Evolutionary conservation across 2,329 filamentous ascomycete species (phyloP).

Genomic region (Nothophaeocryptopus gaeumannii): DNA sequence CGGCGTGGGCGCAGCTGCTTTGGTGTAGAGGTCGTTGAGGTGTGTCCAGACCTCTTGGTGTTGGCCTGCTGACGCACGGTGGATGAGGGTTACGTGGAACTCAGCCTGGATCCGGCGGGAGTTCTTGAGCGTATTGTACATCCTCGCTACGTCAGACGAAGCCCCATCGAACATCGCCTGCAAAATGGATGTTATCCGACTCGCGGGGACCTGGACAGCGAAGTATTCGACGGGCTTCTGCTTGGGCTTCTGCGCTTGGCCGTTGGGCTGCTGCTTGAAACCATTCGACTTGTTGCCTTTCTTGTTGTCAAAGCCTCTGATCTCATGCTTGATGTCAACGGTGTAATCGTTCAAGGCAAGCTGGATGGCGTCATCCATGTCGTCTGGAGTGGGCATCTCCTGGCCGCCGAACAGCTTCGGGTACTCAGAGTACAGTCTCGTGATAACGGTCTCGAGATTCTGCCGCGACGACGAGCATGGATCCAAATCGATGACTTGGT

Average conservation of each 20-base stretch:
- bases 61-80: constrained; percentile 63
- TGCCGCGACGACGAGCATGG: constrained; percentile 71
- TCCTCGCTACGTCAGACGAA: constrained; percentile 54
- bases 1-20: constrained; percentile 32
- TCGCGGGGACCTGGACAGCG: constrained; percentile 54
- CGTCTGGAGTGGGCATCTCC: constrained; percentile 65
- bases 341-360: constrained; percentile 72
- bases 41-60: constrained; percentile 71
- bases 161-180: constrained; percentile 65
- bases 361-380: constrained; percentile 77
- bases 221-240: constrained; percentile 63
- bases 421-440: constrained; percentile 69
- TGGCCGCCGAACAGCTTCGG: constrained; percentile 66
- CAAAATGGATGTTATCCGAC: constrained; percentile 57
- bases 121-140: constrained; percentile 74
- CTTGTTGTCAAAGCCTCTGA: constrained; percentile 55
- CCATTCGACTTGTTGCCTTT: constrained; percentile 32
- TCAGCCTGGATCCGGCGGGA: constrained; percentile 72
- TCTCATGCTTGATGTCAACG: constrained; percentile 71
- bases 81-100: constrained; percentile 94
- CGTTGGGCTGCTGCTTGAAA: constrained; percentile 33
- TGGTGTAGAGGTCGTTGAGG: constrained; percentile 61
- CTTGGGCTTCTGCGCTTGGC: constrained; percentile 43
- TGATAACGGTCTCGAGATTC: constrained; percentile 79
- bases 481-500: constrained; percentile 80